A percentile compares a stretch with the other conserved stretches of the same genome.
phyloP scores from a whole-genome alignment of 2,329 filamentous ascomycete species.

The Trichoderma atroviride region DNA sequence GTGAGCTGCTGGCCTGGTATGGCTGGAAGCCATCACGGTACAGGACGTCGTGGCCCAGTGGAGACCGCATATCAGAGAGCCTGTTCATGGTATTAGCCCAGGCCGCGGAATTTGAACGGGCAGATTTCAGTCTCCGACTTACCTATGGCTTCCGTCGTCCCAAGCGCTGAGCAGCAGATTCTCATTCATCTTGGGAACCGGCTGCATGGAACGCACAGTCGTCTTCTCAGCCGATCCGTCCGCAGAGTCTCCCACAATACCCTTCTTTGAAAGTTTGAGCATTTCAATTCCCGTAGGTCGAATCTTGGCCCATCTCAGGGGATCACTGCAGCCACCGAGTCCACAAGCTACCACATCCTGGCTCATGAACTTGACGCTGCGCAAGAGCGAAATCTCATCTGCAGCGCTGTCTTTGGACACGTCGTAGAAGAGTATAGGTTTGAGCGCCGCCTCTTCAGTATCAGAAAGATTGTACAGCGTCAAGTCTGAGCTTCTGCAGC shows the following conservation, averaged over 20 bases:
- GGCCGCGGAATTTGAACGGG: neutral
- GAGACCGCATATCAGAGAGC: conserved; percentile 54
- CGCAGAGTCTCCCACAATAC: neutral
- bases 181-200: conserved; percentile 44
- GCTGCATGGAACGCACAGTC: conserved; percentile 51
- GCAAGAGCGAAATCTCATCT: conserved; percentile 35
- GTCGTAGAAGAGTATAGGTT: conserved; percentile 35
- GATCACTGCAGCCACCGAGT: conserved; percentile 45
- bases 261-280: conserved; percentile 40
- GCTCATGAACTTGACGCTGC: conserved; percentile 50
- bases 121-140: conserved; percentile 9
- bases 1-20: conserved; percentile 48
- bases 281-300: conserved; percentile 50
- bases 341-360: conserved; percentile 50
- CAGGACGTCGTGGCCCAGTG: conserved; percentile 49
- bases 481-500: conserved; percentile 38
- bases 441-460: conserved; percentile 24
- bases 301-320: conserved; percentile 50
- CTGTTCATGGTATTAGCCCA: conserved; percentile 30
- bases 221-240: conserved; percentile 37
- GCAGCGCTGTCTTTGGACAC: conserved; percentile 30
- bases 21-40: conserved; percentile 59
- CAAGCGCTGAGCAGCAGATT: conserved; percentile 54
- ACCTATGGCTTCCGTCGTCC: conserved; percentile 55
- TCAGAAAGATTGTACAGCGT: conserved; percentile 36